These are phyloP conservation scores for Phyllosticta citribraziliensis DNA, from an alignment of 2,329 filamentous ascomycete species.

Conservation along the genomic window DNA sequence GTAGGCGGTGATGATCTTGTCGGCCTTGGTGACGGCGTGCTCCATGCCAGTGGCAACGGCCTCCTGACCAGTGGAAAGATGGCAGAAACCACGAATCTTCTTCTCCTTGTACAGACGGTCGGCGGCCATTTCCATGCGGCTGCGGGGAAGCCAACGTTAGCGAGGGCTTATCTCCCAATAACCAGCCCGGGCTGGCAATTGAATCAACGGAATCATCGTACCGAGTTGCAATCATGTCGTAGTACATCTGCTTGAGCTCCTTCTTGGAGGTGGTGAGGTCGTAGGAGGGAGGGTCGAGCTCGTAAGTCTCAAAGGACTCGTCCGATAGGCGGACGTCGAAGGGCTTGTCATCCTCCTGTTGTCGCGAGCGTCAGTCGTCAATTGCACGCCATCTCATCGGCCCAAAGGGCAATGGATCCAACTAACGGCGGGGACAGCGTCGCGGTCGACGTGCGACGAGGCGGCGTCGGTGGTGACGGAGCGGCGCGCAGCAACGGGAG, in stretches of 20 bases:
- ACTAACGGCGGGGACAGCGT: conserved; percentile 50
- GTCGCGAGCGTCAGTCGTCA: neutral
- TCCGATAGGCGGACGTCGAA: conserved; percentile 90
- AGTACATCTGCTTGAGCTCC: conserved; percentile 98
- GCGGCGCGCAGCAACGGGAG: conserved; percentile 38
- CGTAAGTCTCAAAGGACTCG: conserved; percentile 99
- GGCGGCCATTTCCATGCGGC: conserved; percentile 99
- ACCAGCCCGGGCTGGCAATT: neutral
- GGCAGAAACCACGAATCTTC: conserved; percentile 99
- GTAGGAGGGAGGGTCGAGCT: conserved; percentile 92
- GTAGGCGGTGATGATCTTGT: conserved; percentile 96
- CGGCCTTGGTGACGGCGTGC: conserved; percentile 80
- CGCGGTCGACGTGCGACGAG: conserved; percentile 77
- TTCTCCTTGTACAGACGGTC: conserved; percentile 99
- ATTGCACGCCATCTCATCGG: neutral
- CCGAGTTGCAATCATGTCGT: conserved; percentile 91
- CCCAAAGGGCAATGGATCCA: neutral
- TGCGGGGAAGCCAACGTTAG: conserved; percentile 28
- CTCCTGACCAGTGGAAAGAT: conserved; percentile 95
- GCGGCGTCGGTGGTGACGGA: conserved; percentile 93
- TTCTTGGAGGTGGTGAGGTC: conserved; percentile 91
- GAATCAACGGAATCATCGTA: conserved; percentile 39
- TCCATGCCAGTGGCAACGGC: conserved; percentile 95
- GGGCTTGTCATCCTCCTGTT: conserved; percentile 80
- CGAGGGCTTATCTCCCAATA: neutral